Conservation (phyloP, 2,329 filamentous ascomycete species). For the Paraphaeosphaeria sporulosa region DNA sequence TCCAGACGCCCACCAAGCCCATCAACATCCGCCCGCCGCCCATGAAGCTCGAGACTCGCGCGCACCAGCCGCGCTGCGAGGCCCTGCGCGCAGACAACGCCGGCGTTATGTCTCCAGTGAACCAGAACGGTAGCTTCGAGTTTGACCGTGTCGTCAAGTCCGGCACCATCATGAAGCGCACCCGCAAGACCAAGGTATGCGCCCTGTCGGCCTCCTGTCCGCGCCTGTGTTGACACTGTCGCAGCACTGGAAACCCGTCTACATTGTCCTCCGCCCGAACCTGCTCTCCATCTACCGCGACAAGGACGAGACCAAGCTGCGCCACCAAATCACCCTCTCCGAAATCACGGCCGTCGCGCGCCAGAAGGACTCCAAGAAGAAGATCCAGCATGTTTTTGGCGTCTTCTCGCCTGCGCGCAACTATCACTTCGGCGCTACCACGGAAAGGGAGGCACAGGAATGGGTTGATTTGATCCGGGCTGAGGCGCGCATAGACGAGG, state of each 20-base stretch:
- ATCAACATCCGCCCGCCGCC: constrained; percentile 27
- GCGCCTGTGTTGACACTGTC: constrained; percentile 23
- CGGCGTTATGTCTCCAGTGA: constrained; percentile 82
- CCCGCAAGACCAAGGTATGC: constrained; percentile 84
- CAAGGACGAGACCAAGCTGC: constrained; percentile 85
- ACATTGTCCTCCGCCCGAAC: constrained; percentile 88
- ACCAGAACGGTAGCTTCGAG: constrained; percentile 93
- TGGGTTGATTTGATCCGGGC: constrained; percentile 85
- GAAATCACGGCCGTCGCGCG: constrained; percentile 91
- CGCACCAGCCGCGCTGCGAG: constrained; percentile 33
- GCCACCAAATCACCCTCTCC: constrained; percentile 84
- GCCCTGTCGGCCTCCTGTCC: constrained; percentile 4
- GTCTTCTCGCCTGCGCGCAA: constrained; percentile 91
- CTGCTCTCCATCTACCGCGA: constrained; percentile 93
- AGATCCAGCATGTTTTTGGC: constrained; percentile 86
- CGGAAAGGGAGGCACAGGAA: constrained; percentile 76
- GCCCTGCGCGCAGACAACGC: constrained; percentile 28
- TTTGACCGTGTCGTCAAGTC: constrained; percentile 94
- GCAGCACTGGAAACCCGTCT: constrained; percentile 89
- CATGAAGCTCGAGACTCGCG: constrained; percentile 38
- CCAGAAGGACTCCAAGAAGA: constrained; percentile 88
- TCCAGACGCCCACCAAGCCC: constrained; percentile 34
- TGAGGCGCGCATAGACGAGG: constrained; percentile 84
- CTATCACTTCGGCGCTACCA: constrained; percentile 84
- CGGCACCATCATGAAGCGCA: constrained; percentile 85